These are phyloP conservation scores for Sphagnum fallax DNA, from an alignment of 228 moss, liverwort and hornwort genomes.

Conservation along the genomic window DNA sequence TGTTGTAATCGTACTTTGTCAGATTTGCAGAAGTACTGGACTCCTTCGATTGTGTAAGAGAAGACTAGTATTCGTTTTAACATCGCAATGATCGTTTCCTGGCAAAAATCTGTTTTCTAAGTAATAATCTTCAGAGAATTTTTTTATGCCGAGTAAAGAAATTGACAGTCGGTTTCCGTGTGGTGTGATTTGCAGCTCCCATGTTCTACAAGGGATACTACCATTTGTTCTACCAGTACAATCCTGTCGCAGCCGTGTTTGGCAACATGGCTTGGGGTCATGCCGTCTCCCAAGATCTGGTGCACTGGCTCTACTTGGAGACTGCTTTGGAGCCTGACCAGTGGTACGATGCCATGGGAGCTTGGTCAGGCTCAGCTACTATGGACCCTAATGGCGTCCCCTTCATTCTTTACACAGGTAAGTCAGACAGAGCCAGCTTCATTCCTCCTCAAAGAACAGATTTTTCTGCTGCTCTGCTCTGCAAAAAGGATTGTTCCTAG, in stretches of 20 bases:
- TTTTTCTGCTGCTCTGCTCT: too few relatives aligned
- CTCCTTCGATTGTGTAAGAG: too few relatives aligned
- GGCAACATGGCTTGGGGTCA: conserved; percentile 76
- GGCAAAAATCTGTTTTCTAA: too few relatives aligned
- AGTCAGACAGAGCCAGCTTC: background rate
- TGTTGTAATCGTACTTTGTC: too few relatives aligned
- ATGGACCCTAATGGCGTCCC: conserved; percentile 66
- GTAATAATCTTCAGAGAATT: too few relatives aligned
- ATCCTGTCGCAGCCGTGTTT: conserved; percentile 54
- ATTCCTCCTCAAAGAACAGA: too few relatives aligned
- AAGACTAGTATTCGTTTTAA: too few relatives aligned
- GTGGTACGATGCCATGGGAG: conserved; percentile 70
- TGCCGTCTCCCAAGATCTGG: conserved; percentile 66
- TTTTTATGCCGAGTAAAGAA: too few relatives aligned
- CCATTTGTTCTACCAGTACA: conserved; percentile 92
- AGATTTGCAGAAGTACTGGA: too few relatives aligned
- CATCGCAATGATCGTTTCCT: too few relatives aligned
- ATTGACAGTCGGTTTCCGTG: background rate
- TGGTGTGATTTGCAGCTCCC: conserved; percentile 38
- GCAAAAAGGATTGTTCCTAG: too few relatives aligned
- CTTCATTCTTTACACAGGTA: conserved; percentile 69
- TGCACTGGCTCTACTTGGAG: conserved; percentile 77
- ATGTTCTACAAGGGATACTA: conserved; percentile 79
- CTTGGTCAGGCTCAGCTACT: conserved; percentile 89
- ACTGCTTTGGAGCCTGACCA: conserved; percentile 52